These are phyloP conservation scores for Boletus bicolor DNA, from an alignment of 768 basidiomycete genomes.

Conservation along the genomic window DNA sequence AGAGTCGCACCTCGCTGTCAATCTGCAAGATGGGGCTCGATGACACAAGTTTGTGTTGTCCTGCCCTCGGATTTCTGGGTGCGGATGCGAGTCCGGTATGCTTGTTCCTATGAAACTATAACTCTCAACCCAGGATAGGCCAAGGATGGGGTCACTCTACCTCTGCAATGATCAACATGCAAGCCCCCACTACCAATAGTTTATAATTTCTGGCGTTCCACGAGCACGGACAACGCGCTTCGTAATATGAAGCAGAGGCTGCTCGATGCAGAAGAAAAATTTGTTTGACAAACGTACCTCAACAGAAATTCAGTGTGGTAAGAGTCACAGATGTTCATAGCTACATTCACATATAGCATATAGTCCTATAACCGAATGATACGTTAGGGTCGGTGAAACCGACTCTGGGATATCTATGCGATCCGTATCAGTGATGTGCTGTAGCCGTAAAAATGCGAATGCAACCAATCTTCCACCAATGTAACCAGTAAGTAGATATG, in stretches of 20 bases:
- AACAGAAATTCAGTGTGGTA: neutral
- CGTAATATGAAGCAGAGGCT: neutral
- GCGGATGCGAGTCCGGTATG: too few relatives aligned
- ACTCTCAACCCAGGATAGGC: too few relatives aligned
- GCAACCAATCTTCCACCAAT: neutral
- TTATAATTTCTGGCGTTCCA: neutral
- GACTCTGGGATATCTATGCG: neutral
- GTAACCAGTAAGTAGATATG: neutral
- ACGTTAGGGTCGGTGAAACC: neutral
- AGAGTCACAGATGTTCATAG: neutral
- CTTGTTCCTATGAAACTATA: too few relatives aligned
- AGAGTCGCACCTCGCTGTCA: too few relatives aligned
- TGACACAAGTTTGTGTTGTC: too few relatives aligned
- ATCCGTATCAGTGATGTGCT: neutral
- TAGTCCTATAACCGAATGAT: neutral
- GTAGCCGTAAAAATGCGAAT: neutral
- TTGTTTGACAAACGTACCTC: neutral
- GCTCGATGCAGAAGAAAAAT: neutral
- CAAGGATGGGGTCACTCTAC: too few relatives aligned
- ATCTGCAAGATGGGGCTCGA: too few relatives aligned
- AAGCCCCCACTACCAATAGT: neutral
- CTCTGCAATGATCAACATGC: too few relatives aligned
- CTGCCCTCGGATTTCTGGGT: too few relatives aligned
- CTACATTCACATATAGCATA: neutral
- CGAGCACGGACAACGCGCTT: neutral